Evolutionary conservation across 495 filamentous ascomycete species (phyloP).

Genomic region (Evernia prunastri): DNA sequence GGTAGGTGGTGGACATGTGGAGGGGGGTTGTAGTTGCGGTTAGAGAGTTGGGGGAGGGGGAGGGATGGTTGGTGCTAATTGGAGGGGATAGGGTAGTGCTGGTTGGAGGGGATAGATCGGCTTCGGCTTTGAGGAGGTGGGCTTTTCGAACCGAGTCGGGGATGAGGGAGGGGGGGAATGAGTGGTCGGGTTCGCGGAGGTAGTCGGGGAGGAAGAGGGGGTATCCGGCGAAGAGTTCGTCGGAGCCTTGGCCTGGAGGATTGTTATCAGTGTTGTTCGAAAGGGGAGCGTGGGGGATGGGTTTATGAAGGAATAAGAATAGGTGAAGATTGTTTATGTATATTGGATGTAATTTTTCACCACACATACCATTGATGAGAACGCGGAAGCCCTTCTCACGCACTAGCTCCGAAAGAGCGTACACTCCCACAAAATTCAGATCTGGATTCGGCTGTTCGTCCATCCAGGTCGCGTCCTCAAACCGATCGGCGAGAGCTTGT

Average conservation of each 20-base stretch:
- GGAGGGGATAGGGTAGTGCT: too few relatives aligned
- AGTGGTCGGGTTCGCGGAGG: constrained; percentile 40
- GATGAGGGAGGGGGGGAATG: constrained; percentile 27
- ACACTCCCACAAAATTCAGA: constrained; percentile 44
- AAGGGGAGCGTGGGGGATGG: too few relatives aligned
- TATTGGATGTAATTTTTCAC: too few relatives aligned
- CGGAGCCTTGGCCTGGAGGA: constrained; percentile 42
- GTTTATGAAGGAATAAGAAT: too few relatives aligned
- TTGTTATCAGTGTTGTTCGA: not conserved
- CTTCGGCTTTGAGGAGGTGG: constrained; percentile 7
- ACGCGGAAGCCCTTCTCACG: constrained; percentile 43
- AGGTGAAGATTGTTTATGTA: too few relatives aligned
- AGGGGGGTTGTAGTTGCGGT: constrained; percentile 11
- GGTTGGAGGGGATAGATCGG: too few relatives aligned
- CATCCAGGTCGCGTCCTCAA: constrained; percentile 46
- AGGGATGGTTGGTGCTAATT: too few relatives aligned
- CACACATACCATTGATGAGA: constrained; percentile 38
- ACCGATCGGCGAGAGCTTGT: constrained; percentile 36
- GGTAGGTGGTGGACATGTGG: not conserved
- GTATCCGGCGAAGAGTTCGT: constrained; percentile 51
- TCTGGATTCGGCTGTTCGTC: constrained; percentile 41
- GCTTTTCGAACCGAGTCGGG: not conserved
- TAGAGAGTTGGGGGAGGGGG: constrained; percentile 14
- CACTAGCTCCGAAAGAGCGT: constrained; percentile 39
- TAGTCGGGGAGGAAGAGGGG: constrained; percentile 36